Evolutionary conservation across 1,284 basidiomycete species (phyloP), one percentile per base, ranked within the genome.

Genomic region (Stygiomarasmius scandens): DNA sequence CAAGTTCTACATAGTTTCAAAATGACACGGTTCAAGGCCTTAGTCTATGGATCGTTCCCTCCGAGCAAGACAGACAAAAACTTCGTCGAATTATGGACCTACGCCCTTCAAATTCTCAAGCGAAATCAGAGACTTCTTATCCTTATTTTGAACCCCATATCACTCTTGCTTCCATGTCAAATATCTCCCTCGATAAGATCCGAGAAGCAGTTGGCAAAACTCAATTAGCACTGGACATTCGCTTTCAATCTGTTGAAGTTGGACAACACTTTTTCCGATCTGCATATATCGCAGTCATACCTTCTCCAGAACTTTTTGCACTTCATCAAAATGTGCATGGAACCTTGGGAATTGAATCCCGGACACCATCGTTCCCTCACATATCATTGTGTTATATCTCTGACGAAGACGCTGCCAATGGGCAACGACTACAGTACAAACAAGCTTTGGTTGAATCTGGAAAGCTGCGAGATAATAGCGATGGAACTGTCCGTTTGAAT

Each of bases 331-430:
- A 74, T 19, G 72, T 91, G 10, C 75, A 80, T 59, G 63, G 64
- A 3, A 64, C 64, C 14, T 69, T 89, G 34, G 73, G 72, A 3
- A 63, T 79, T 16, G 68, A 75, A 25, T 75, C 80, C 0, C 64
- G 65, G 3, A 83, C 83, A 1, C 86, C 87, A 0, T 70, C 74
- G 36, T 85, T 83, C 60, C 85, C 89, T 12, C 89, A 92, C 67
- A 61, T 90, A 61, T 92, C 90, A 36, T 60, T 92, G 59, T 84
- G 81, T 63, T 92, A 92, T 66, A 83, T 91, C 59, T 77, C 75
- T 25, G 83, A 90, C 54, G 74, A 77, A 24, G 86, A 90, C 62
- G 74, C 74, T 9, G 69, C 65, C 9, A 68, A 77, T 22, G 74
- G 71, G 11, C 74, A 78, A 63, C 71, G 78, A 44, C 59, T 66